Evolutionary conservation across 148 eudicot genomes (phyloP).

Genomic region (Rhododendron mucronatum): DNA sequence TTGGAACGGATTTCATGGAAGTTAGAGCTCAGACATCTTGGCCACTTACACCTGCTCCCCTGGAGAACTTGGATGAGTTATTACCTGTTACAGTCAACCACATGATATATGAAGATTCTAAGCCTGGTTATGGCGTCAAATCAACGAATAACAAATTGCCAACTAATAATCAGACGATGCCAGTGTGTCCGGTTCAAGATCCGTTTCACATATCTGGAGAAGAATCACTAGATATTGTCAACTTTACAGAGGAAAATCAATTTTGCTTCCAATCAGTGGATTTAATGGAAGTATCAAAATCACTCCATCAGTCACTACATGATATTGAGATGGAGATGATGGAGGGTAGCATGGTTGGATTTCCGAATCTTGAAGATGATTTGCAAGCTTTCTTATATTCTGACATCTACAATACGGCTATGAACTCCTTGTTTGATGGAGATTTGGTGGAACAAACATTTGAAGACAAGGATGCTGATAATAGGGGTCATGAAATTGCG

Average conservation of each 20-base stretch:
- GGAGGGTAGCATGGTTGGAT: slow-evolving; percentile 18
- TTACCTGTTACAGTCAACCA: slow-evolving; percentile 10
- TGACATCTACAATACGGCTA: neutral
- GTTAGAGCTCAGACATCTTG: slow-evolving; percentile 19
- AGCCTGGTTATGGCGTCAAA: slow-evolving; percentile 11
- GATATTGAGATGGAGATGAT: slow-evolving; percentile 16
- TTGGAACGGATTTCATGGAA: slow-evolving; percentile 2
- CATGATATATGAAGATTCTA: slow-evolving; percentile 23
- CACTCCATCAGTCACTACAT: slow-evolving; percentile 12
- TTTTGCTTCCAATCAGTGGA: slow-evolving; percentile 16
- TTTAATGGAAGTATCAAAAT: slow-evolving; percentile 10
- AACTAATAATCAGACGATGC: slow-evolving; percentile 11
- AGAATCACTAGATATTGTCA: slow-evolving; percentile 9
- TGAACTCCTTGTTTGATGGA: slow-evolving; percentile 14
- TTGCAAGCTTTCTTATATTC: slow-evolving; percentile 9
- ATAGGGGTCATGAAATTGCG: slow-evolving; percentile 2
- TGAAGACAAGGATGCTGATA: slow-evolving; percentile 10
- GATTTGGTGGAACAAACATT: slow-evolving; percentile 12
- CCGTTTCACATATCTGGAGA: slow-evolving; percentile 7
- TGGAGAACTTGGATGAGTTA: slow-evolving; percentile 24
- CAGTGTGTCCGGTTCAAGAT: slow-evolving; percentile 5
- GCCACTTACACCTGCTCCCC: slow-evolving; percentile 14
- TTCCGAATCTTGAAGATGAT: slow-evolving; percentile 30
- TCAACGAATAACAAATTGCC: slow-evolving; percentile 12
- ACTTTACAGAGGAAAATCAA: slow-evolving; percentile 15